Base-by-base conservation (phyloP, 768 basidiomycete genomes). In the Chalciporus pseudorubinellus region DNA sequence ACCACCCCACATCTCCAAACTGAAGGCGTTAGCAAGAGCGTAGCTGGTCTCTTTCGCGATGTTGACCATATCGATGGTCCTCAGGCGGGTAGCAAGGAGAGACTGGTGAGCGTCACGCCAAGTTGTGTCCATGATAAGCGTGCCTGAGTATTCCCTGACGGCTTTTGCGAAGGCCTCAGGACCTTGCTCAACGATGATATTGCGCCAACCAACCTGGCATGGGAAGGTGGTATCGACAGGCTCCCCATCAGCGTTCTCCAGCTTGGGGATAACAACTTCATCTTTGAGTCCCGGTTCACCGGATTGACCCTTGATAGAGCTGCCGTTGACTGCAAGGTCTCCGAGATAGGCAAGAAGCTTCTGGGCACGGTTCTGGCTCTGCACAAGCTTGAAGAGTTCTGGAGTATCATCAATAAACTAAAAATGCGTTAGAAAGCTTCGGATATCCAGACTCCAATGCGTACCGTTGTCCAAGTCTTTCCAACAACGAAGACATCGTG, bases 21-120 rank as follows among this genome's bases (percentile, higher is more conserved):
- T 89, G 76, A 92, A 99, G 8, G 97, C 92, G 65, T 98, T 98
- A 21, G 91, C 84, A 39, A 99, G 78, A 2, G 95, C 95, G 68
- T 90, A 88, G 65, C 89, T 92, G 1, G 97, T 98, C 78, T 97
- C 94, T 71, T 91, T 97, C 47, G 97, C 97, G 56, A 99, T 98
- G 74, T 97, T 98, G 59, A 85, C 91, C 84, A 98, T 98, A 66
- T 99, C 97, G 57, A 88, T 84, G 10, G 97, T 98, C 57, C 97
- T 84, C 44, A 99, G 79, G 55, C 97, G 89, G 24, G 97, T 99
- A 41, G 97, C 97, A 50, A 99, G 84, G 31, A 99, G 80, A 24
- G 94, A 97, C 71, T 99, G 97, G 70, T 99, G 97, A 20, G 97
- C 97, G 65, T 99, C 97, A 69, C 97, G 90, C 95, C 97, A 98